phyloP scores from a whole-genome alignment of 2,329 filamentous ascomycete genomes.

The Pseudogymnoascus sp. region DNA sequence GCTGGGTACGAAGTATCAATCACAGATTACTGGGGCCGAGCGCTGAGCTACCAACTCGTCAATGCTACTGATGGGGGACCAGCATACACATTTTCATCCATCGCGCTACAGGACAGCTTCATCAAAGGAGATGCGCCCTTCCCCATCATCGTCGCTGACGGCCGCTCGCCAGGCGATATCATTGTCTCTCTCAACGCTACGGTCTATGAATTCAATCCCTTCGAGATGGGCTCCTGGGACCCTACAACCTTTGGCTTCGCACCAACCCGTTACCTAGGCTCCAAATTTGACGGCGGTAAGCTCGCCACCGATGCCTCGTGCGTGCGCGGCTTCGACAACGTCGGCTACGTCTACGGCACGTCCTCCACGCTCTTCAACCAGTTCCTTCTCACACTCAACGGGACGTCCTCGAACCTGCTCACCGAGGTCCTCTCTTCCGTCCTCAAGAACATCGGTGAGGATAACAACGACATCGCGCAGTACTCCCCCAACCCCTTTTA shows the following conservation, averaged over 20 bases:
- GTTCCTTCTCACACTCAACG: slow-evolving; percentile 59
- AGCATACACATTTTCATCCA: slow-evolving; percentile 75
- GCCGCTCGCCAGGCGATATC: slow-evolving; percentile 53
- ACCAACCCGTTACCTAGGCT: slow-evolving; percentile 64
- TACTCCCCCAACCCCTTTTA: slow-evolving; percentile 73
- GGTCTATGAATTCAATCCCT: slow-evolving; percentile 71
- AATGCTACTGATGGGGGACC: slow-evolving; percentile 68
- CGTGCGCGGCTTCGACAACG: slow-evolving; percentile 73
- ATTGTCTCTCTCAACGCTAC: slow-evolving; percentile 66
- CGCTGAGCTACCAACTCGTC: slow-evolving; percentile 78
- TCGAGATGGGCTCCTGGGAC: slow-evolving; percentile 71
- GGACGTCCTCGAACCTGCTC: slow-evolving; percentile 40
- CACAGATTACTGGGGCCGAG: slow-evolving; percentile 85
- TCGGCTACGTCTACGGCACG: slow-evolving; percentile 78
- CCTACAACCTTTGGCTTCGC: slow-evolving; percentile 65
- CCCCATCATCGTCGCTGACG: slow-evolving; percentile 66
- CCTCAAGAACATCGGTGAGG: slow-evolving; percentile 46
- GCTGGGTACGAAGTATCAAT: slow-evolving; percentile 64
- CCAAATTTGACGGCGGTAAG: slow-evolving; percentile 58
- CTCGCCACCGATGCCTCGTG: slow-evolving; percentile 53
- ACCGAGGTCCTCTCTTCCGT: slow-evolving; percentile 44
- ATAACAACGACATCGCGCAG: slow-evolving; percentile 65
- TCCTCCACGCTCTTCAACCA: slow-evolving; percentile 80
- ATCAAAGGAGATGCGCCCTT: slow-evolving; percentile 56
- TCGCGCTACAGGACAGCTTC: slow-evolving; percentile 58